Conservation (phyloP, 257 asterid species). For the Galeopsis tetrahit region DNA sequence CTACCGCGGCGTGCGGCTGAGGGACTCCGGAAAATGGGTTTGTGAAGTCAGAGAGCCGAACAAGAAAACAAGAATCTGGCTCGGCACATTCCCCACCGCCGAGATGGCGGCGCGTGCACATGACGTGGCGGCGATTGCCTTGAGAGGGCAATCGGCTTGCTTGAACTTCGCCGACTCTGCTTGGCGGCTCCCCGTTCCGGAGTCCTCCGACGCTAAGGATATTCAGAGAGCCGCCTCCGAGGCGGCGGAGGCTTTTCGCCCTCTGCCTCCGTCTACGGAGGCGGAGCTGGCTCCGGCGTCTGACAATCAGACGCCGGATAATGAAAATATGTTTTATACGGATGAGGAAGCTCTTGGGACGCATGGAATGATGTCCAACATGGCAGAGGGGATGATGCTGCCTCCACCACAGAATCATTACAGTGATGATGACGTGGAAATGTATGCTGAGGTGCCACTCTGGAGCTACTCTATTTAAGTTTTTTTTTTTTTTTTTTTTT, state of each 20-base stretch:
- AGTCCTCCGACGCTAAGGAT: slow-evolving; percentile 50
- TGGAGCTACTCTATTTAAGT: background rate
- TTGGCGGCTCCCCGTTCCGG: slow-evolving; percentile 61
- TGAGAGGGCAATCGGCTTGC: slow-evolving; percentile 63
- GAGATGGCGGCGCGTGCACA: slow-evolving; percentile 85
- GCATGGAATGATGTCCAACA: slow-evolving; percentile 44
- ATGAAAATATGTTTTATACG: background rate
- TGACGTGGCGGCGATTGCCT: slow-evolving; percentile 72
- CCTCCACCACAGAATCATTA: slow-evolving; percentile 48
- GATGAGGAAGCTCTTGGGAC: slow-evolving; percentile 25
- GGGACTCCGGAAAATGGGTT: slow-evolving; percentile 72
- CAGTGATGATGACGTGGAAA: slow-evolving; percentile 38
- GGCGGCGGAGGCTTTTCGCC: slow-evolving; percentile 60
- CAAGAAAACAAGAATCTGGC: slow-evolving; percentile 74
- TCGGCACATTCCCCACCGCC: slow-evolving; percentile 67
- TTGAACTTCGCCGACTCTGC: slow-evolving; percentile 72
- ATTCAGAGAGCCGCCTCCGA: slow-evolving; percentile 63
- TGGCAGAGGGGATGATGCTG: slow-evolving; percentile 69
- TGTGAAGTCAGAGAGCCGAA: slow-evolving; percentile 74
- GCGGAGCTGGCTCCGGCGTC: background rate
- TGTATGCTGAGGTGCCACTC: slow-evolving; percentile 11
- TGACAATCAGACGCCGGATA: background rate
- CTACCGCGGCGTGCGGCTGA: slow-evolving; percentile 60
- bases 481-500: no score
- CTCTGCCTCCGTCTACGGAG: background rate